These are phyloP conservation scores for Neoscytalidium dimidiatum DNA, from an alignment of 2,329 filamentous ascomycete species.

Conservation along the genomic window DNA sequence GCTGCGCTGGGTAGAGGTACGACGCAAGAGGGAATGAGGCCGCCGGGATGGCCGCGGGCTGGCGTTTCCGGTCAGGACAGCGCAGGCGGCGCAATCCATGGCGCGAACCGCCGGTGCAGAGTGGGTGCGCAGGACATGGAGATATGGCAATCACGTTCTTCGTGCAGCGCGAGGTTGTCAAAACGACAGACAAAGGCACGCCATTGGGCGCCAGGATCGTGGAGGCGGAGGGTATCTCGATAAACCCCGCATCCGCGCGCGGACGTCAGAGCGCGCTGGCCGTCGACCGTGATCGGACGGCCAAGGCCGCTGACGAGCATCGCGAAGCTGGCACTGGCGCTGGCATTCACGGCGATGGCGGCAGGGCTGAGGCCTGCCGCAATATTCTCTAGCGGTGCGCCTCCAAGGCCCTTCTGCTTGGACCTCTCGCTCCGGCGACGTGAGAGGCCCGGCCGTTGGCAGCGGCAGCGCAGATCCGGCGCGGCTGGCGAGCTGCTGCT, in stretches of 20 bases:
- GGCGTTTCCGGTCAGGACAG: background rate
- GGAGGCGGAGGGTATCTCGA: constrained; percentile 14
- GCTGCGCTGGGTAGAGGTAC: background rate
- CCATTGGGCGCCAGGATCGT: constrained; percentile 8
- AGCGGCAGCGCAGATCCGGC: background rate
- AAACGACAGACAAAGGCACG: background rate
- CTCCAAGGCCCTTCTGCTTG: background rate
- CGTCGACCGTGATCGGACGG: background rate
- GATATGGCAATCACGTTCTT: constrained; percentile 15
- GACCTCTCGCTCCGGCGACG: background rate
- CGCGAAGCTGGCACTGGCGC: background rate
- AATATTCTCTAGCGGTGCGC: background rate
- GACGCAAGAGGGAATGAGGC: background rate
- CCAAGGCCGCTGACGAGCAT: background rate
- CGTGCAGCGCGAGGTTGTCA: background rate
- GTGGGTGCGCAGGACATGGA: background rate
- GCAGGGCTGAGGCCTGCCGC: background rate
- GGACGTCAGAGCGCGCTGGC: constrained; percentile 2
- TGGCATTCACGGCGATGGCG: no score
- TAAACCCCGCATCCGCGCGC: constrained; percentile 17
- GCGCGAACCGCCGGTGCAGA: constrained; percentile 7
- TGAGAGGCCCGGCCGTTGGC: background rate
- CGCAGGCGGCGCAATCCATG: background rate
- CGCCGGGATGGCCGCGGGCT: background rate
- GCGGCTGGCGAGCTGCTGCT: constrained; percentile 4